A percentile compares a stretch with the other conserved stretches of the same genome.
These are phyloP conservation scores for Limnomonas spitsbergensis DNA, from an alignment of 139 green algal genomes.

Conservation along the genomic window DNA sequence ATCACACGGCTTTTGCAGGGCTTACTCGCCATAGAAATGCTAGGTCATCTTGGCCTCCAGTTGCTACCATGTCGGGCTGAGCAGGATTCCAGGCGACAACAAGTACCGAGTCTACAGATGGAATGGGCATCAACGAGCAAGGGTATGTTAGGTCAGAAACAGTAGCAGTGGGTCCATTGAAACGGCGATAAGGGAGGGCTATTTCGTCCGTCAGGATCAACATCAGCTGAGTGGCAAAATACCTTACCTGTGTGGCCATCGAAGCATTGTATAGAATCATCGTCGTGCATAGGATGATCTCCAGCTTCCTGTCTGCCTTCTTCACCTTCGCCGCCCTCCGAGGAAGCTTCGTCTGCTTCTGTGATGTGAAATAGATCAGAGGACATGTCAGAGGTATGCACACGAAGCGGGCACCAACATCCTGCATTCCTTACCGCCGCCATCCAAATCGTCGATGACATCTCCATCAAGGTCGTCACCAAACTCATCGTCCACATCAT, in stretches of 20 bases:
- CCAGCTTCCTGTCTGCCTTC: not conserved
- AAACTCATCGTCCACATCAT: slow-evolving; percentile 66
- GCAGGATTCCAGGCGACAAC: slow-evolving; percentile 69
- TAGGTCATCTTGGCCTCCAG: slow-evolving; percentile 73
- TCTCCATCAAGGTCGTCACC: slow-evolving; percentile 56
- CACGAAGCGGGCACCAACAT: not conserved
- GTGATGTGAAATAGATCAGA: not conserved
- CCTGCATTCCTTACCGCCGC: slow-evolving; percentile 23
- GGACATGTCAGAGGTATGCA: not conserved
- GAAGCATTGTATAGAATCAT: slow-evolving; percentile 19
- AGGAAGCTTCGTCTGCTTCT: not conserved
- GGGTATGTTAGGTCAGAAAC: no score
- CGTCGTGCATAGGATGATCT: not conserved
- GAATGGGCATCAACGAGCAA: not conserved
- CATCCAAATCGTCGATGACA: slow-evolving; percentile 52
- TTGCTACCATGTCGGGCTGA: slow-evolving; percentile 65
- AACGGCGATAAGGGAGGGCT: no score
- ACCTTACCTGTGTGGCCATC: slow-evolving; percentile 15
- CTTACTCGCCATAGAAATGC: slow-evolving; percentile 72
- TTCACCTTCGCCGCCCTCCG: not conserved
- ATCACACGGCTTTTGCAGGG: not conserved
- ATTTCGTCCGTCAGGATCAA: no score
- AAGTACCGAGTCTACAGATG: slow-evolving; percentile 67
- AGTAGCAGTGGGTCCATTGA: no score
- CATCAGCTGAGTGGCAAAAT: no score